Conservation (phyloP, 2,329 filamentous ascomycete genomes). For the Ceratocystis alfenasii region DNA sequence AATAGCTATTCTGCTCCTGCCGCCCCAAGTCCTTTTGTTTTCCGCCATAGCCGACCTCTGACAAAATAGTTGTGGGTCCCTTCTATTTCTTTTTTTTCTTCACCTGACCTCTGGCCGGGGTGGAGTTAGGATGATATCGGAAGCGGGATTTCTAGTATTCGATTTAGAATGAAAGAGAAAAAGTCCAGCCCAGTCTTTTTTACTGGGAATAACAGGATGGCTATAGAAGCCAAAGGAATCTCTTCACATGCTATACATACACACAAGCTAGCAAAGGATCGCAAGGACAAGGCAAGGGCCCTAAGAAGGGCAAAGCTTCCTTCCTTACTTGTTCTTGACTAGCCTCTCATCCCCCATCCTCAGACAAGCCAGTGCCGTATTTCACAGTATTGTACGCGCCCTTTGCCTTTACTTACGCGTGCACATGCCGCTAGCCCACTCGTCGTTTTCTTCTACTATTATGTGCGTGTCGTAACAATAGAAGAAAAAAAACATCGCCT, state of each 20-base stretch:
- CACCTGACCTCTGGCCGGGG: not conserved
- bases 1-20: not conserved
- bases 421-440: no score
- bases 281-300: no score
- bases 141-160: not conserved
- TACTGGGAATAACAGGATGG: not conserved
- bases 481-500: not conserved
- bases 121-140: conserved; percentile 17
- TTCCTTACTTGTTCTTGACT: no score
- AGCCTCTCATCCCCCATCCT: no score
- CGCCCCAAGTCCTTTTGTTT: not conserved
- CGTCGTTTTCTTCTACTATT: not conserved
- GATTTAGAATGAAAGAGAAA: conserved; percentile 2
- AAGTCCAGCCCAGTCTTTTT: not conserved
- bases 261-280: no score
- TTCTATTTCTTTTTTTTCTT: not conserved
- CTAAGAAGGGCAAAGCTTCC: no score
- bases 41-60: not conserved
- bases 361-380: no score
- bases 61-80: not conserved
- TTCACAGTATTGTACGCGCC: no score
- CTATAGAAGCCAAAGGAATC: not conserved
- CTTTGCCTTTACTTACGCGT: no score
- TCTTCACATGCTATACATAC: not conserved
- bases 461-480: not conserved